Conservation (phyloP, 192 early-diverging fungal species). For the Dissophora globulifera region DNA sequence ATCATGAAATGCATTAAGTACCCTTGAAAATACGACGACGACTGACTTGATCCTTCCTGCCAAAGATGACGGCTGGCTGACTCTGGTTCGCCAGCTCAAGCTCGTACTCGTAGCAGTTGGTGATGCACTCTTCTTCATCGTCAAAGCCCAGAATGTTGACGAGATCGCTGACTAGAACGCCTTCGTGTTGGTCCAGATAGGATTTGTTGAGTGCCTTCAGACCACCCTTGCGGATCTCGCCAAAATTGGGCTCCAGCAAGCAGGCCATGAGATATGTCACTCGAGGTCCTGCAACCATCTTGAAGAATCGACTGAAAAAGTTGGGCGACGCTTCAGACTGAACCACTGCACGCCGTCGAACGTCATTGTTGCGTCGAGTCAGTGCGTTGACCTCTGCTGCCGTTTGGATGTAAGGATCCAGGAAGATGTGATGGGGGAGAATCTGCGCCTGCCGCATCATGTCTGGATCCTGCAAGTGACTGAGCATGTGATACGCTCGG, state of each 20-base stretch:
- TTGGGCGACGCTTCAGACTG: constrained; percentile 70
- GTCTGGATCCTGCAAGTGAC: constrained; percentile 78
- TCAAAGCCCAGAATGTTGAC: constrained; percentile 50
- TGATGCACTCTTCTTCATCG: constrained; percentile 42
- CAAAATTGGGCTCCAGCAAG: constrained; percentile 79
- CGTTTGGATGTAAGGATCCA: constrained; percentile 70
- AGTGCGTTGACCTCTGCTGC: constrained; percentile 76
- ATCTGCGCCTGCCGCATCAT: constrained; percentile 71
- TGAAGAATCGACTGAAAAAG: constrained; percentile 80
- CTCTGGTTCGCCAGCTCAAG: constrained; percentile 19
- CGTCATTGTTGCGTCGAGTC: constrained; percentile 64
- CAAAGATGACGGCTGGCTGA: constrained; percentile 37
- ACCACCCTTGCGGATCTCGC: constrained; percentile 75
- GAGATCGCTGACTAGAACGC: constrained; percentile 32
- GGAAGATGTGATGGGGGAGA: constrained; percentile 67
- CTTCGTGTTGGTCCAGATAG: constrained; percentile 51
- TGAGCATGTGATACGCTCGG: constrained; percentile 86
- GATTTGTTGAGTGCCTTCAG: constrained; percentile 78
- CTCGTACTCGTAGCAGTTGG: constrained; percentile 50
- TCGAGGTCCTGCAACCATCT: constrained; percentile 61
- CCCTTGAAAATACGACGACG: constrained; percentile 34
- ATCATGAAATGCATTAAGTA: neutral
- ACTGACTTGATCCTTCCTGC: constrained; percentile 19
- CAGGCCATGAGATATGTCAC: constrained; percentile 84
- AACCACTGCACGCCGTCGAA: constrained; percentile 54